Evolutionary conservation across 139 green algal species (phyloP).

Genomic region (Penium margaritaceum): DNA sequence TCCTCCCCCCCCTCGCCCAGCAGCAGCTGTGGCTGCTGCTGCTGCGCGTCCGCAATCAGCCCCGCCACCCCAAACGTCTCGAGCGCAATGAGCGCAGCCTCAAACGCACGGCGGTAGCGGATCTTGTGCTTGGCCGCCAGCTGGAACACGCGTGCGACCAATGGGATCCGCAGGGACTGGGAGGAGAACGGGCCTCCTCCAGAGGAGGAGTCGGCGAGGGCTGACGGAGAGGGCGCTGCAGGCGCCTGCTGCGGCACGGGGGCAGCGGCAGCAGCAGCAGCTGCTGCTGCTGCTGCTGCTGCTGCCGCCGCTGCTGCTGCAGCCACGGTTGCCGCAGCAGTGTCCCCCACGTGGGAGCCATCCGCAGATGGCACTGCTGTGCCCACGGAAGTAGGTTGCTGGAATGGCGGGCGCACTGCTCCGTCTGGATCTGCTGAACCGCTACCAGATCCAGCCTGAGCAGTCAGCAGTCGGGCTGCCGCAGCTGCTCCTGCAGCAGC

Average conservation of each 20-base stretch:
- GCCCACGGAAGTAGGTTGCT: too few relatives aligned
- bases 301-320: not conserved
- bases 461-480: too few relatives aligned
- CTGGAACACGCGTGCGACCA: slow-evolving; percentile 4
- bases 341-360: not conserved
- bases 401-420: too few relatives aligned
- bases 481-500: too few relatives aligned
- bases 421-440: too few relatives aligned
- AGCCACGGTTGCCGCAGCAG: not conserved
- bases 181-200: not conserved
- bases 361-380: too few relatives aligned
- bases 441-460: too few relatives aligned
- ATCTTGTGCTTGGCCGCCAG: slow-evolving; percentile 21
- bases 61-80: slow-evolving; percentile 25
- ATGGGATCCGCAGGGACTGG: not conserved
- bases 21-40: too few relatives aligned
- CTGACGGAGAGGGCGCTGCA: too few relatives aligned
- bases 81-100: slow-evolving; percentile 5
- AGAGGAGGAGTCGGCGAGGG: too few relatives aligned
- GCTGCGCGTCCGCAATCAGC: not conserved
- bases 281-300: not conserved
- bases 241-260: not conserved
- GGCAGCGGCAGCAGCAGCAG: not conserved
- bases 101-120: slow-evolving; percentile 18
- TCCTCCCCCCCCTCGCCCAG: not conserved